phyloP scores from a whole-genome alignment of 1,139 yeast genomes.

The Diutina rugosa region DNA sequence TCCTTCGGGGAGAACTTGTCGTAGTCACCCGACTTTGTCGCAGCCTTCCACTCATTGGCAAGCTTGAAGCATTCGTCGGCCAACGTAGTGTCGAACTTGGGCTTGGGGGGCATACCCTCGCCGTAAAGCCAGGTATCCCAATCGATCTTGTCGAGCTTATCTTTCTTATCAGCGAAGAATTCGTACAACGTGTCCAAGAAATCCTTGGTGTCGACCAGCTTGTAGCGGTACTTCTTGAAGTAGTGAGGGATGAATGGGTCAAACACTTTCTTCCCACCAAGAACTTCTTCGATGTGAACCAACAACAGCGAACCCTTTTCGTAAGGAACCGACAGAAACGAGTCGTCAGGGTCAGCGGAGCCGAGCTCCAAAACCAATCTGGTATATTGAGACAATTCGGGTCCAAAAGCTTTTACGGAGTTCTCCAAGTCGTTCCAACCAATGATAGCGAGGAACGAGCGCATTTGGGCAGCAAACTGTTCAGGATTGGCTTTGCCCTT shows the following conservation, averaged over 20 bases:
- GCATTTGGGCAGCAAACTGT: constrained; percentile 46
- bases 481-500: constrained; percentile 9
- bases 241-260: constrained; percentile 74
- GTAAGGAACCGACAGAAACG: constrained; percentile 80
- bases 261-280: constrained; percentile 50
- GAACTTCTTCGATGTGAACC: constrained; percentile 50
- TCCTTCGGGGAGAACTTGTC: constrained; percentile 22
- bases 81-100: constrained; percentile 62
- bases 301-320: constrained; percentile 81
- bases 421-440: constrained; percentile 79
- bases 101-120: constrained; percentile 85
- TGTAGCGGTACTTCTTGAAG: constrained; percentile 54
- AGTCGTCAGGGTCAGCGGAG: constrained; percentile 74
- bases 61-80: constrained; percentile 61
- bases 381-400: constrained; percentile 39
- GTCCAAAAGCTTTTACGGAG: constrained; percentile 51
- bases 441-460: constrained; percentile 74
- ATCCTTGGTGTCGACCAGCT: constrained; percentile 70
- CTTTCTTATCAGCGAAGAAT: constrained; percentile 35
- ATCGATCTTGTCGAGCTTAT: constrained; percentile 51
- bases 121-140: constrained; percentile 76
- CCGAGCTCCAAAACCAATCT: constrained; percentile 58
- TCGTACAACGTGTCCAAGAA: constrained; percentile 67
- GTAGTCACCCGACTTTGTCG: constrained; percentile 5
- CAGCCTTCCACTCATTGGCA: constrained; percentile 51